Base-by-base conservation (phyloP, 805 yeast genomes). In the Kodamaea nitidulidarum region DNA sequence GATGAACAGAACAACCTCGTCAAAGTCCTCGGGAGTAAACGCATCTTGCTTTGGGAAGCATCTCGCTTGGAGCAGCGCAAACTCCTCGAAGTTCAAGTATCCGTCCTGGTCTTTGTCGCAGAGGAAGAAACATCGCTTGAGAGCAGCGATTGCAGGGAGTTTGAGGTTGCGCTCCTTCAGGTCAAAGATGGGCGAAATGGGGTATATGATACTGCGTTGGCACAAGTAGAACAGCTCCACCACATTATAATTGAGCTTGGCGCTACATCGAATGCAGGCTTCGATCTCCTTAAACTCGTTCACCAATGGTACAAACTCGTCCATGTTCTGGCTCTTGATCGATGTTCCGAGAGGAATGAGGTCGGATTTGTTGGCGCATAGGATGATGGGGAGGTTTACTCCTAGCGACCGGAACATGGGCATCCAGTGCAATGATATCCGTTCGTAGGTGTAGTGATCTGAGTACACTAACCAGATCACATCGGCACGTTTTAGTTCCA, bases 41-140 rank as follows among this genome's bases (percentile, higher is more conserved):
- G 52, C 38, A 14, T 32, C 31, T 28, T 26, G 36, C 40, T 81
- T 75, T 32, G 76, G 75, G 58, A 91, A 93, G 50, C 96, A 87
- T 48, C 79, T 81, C 40, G 60, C 61, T 51, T 91, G 98, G 18
- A 93, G 62, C 3, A 67, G 71, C 6, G 76, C 55, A 44, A 93
- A 73, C 55, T 93, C 98, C 1, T 69, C 65, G 49, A 78, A 88
- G 51, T 77, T 79, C 42, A 93, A 63, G 46, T 59, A 77, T 0
- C 95, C 96, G 57, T 91, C 96, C 58, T 90, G 97, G 54, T 93
- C 96, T 38, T 75, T 78, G 58, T 93, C 98, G 48, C 91, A 78
- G 2, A 93, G 66, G 50, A 86, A 79, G 54, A 93, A 93, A 1
- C 95, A 77, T 39, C 98, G 67, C 41, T 78, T 78, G 32, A 93